phyloP scores from a whole-genome alignment of 352 stramenopile genomes.

The Pythium coloratum region DNA sequence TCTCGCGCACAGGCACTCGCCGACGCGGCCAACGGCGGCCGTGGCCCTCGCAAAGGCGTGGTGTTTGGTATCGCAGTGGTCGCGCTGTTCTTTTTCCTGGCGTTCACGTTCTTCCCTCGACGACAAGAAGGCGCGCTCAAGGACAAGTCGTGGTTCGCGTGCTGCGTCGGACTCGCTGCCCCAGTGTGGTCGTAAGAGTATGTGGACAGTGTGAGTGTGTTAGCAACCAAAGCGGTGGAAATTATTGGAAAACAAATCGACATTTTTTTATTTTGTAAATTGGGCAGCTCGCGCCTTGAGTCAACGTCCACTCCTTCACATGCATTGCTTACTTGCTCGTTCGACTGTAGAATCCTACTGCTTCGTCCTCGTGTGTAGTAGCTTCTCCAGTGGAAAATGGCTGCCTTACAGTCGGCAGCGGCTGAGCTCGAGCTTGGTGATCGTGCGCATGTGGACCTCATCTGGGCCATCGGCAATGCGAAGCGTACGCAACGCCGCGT shows the following conservation, averaged over 20 bases:
- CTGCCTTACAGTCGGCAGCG: slow-evolving; percentile 28
- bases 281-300: too few relatives aligned
- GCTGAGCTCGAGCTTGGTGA: slow-evolving; percentile 92
- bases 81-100: background rate
- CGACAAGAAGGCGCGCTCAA: background rate
- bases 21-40: background rate
- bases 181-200: background rate
- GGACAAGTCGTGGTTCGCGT: background rate
- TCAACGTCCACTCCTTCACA: background rate
- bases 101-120: background rate
- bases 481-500: slow-evolving; percentile 90
- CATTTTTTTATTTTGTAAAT: background rate
- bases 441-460: slow-evolving; percentile 95
- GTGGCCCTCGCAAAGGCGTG: background rate
- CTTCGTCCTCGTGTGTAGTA: background rate
- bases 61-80: background rate
- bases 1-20: background rate
- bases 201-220: background rate
- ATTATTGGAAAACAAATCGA: background rate
- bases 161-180: background rate
- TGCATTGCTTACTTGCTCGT: background rate
- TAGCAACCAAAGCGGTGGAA: background rate
- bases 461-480: slow-evolving; percentile 96
- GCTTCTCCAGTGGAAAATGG: background rate
- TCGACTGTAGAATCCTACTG: background rate